phyloP scores from a whole-genome alignment of 2,329 filamentous ascomycete species.

The Proliferodiscus dingleyae region DNA sequence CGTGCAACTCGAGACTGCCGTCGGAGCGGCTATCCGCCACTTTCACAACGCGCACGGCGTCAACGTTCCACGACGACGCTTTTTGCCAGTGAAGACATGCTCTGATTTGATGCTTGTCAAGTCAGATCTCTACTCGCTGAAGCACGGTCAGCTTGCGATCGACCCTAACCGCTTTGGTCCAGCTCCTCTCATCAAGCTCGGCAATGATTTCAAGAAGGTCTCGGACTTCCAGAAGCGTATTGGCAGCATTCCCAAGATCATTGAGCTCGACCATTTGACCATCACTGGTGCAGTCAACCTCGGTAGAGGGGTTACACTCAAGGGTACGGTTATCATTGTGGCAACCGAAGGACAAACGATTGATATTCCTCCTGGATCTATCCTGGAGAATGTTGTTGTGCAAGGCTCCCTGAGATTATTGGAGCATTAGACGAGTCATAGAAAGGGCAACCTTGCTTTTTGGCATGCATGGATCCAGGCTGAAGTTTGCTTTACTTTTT shows the following conservation, averaged over 20 bases:
- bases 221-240: conserved; percentile 92
- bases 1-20: conserved; percentile 96
- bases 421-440: conserved; percentile 49
- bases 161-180: conserved; percentile 95
- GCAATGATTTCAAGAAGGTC: conserved; percentile 99
- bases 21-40: conserved; percentile 96
- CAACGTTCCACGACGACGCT: conserved; percentile 94
- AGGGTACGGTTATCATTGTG: conserved; percentile 98
- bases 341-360: conserved; percentile 97
- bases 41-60: conserved; percentile 98
- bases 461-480: conserved; percentile 4
- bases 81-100: conserved; percentile 99
- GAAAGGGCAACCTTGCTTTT: conserved; percentile 6
- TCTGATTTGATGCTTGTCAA: conserved; percentile 99
- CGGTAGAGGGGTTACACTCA: conserved; percentile 88
- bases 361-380: conserved; percentile 91
- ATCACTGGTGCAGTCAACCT: conserved; percentile 98
- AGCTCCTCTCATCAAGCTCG: conserved; percentile 97
- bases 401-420: conserved; percentile 84
- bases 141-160: conserved; percentile 97
- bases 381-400: conserved; percentile 97
- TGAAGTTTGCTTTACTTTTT: conserved; percentile 3
- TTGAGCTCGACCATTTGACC: conserved; percentile 90
- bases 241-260: conserved; percentile 81
- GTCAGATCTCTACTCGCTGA: conserved; percentile 96